Evolutionary conservation across 2,329 filamentous ascomycete species (phyloP), one percentile per base, ranked within the genome.

Genomic region (Elsinoe batatas): DNA sequence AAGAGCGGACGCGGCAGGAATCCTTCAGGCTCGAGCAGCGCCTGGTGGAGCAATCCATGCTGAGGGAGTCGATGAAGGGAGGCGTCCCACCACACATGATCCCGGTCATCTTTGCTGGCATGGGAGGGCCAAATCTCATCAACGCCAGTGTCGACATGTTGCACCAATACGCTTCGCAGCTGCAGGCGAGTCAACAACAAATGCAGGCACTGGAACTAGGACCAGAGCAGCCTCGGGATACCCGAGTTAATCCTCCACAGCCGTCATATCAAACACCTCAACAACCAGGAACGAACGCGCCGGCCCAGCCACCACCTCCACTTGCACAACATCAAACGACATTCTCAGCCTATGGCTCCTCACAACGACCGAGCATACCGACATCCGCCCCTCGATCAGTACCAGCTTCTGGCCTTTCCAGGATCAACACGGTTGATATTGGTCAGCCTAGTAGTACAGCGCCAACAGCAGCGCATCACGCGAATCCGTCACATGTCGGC

Each of bases 91-190:
- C 76, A 57, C 69, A 75, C 32, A 70, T 79, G 44, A 72, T 79
- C 15, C 76, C 76, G 33, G 72, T 79, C 58, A 77, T 79, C 60
- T 79, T 79, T 63, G 75, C 74, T 54, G 76, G 76, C 35, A 74
- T 77, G 51, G 75, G 73, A 32, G 74, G 75, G 47, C 71, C 72
- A 6, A 73, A 70, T 51, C 68, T 77, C 12, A 72, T 74, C 32
- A 74, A 70, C 60, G 68, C 74, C 60, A 76, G 73, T 60, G 66
- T 73, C 35, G 76, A 79, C 50, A 76, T 71, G 72, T 65, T 78
- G 56, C 75, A 77, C 59, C 73, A 78, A 57, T 77, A 77, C 56
- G 68, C 71, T 20, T 67, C 66, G 22, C 73, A 76, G 54, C 63
- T 76, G 17, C 74, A 75, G 60, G 65, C 67, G 22, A 65, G 69